Percentiles rank a stretch among this genome's conserved stretches.
phyloP scores from a whole-genome alignment of 495 filamentous ascomycete species.

The Aspergillus sclerotioniger region DNA sequence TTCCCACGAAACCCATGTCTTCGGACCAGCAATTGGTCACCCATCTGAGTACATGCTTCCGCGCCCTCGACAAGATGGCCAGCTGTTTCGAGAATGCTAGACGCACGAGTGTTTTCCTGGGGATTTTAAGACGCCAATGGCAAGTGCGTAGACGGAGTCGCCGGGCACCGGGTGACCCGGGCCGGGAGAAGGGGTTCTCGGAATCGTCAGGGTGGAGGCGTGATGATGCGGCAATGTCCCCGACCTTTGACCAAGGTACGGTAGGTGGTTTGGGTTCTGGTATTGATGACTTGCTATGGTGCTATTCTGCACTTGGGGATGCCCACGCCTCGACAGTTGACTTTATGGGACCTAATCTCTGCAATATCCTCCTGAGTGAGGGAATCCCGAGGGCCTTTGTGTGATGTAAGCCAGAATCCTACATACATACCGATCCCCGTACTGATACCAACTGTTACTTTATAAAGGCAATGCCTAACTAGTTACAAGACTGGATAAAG shows the following conservation, averaged over 20 bases:
- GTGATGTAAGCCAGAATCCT: neutral
- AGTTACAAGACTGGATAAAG: no score
- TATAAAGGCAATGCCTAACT: no score
- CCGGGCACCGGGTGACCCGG: neutral
- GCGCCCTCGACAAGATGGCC: conserved; percentile 24
- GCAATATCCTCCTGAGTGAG: conserved; percentile 9
- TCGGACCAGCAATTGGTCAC: conserved; percentile 12
- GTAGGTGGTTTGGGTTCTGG: neutral
- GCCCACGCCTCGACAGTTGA: neutral
- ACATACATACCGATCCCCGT: no score
- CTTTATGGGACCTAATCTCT: conserved; percentile 6
- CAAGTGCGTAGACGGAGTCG: conserved; percentile 1
- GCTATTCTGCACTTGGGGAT: neutral
- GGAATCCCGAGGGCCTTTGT: conserved; percentile 5
- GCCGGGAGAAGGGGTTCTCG: neutral
- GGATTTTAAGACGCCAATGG: conserved; percentile 19
- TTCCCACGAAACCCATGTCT: neutral
- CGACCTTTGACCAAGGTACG: neutral
- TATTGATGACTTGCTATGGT: neutral
- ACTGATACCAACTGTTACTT: no score
- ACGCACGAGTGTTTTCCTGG: conserved; percentile 19
- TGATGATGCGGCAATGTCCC: neutral
- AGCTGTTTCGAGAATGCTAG: conserved; percentile 19
- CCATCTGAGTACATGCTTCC: conserved; percentile 17
- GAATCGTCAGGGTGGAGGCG: neutral